Percentiles rank a stretch among this genome's conserved stretches.
Conservation (phyloP, 495 filamentous ascomycete genomes). For the Corynascus novoguineensis region DNA sequence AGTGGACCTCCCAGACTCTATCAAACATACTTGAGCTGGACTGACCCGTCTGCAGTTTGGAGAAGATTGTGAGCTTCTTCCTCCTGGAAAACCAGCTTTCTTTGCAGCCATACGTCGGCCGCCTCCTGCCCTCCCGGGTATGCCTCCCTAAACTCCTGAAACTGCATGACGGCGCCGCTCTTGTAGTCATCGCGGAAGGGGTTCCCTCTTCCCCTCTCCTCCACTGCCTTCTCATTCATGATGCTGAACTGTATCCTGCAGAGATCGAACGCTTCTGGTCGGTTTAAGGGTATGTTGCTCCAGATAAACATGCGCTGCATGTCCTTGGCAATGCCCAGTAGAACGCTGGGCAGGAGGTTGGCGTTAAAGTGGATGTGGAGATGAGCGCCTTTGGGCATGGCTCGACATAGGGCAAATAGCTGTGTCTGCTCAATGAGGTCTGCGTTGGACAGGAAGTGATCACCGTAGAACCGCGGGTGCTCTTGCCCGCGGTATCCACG, state of each 20-base stretch:
- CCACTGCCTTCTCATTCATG: conserved; percentile 25
- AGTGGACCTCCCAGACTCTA: background rate
- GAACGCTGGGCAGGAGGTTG: conserved; percentile 43
- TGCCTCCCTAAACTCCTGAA: conserved; percentile 29
- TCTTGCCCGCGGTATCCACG: conserved; percentile 28
- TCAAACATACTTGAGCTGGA: background rate
- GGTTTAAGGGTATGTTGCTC: conserved; percentile 37
- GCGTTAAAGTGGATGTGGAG: conserved; percentile 56
- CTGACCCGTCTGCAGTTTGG: conserved; percentile 38
- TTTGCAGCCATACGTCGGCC: conserved; percentile 39
- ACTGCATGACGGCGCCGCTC: conserved; percentile 32
- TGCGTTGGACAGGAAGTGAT: conserved; percentile 47
- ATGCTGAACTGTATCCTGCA: conserved; percentile 50
- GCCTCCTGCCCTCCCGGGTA: conserved; percentile 20
- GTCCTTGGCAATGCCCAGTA: conserved; percentile 46
- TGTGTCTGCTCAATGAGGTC: conserved; percentile 42
- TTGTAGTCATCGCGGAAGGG: conserved; percentile 26
- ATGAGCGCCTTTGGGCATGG: conserved; percentile 51
- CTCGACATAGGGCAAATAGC: conserved; percentile 37
- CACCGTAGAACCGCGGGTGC: conserved; percentile 32
- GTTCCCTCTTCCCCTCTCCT: conserved; percentile 12
- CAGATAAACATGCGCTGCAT: conserved; percentile 50
- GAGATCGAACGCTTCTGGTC: conserved; percentile 27
- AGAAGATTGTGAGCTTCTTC: conserved; percentile 39
- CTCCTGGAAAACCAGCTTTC: conserved; percentile 47